Conservation (phyloP, 306 rosid genomes). For the Mucuna pruriens region DNA sequence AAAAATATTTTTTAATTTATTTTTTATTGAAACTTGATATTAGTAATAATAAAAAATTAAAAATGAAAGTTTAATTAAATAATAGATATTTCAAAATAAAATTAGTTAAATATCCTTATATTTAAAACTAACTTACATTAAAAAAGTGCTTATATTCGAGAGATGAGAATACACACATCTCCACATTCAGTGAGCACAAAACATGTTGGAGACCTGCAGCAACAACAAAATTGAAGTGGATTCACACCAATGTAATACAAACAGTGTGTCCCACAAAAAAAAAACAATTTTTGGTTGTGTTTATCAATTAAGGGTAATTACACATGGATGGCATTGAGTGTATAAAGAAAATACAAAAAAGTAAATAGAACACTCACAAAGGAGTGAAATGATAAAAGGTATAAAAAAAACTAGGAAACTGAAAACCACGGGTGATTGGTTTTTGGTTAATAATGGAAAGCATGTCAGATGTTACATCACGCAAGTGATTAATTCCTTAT, state of each 20-base stretch:
- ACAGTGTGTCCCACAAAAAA: background rate
- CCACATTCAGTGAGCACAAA: background rate
- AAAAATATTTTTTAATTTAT: too few relatives aligned
- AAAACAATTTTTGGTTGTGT: background rate
- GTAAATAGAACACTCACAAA: background rate
- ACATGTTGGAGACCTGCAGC: background rate
- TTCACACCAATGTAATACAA: background rate
- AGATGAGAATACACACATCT: background rate
- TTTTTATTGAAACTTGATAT: too few relatives aligned
- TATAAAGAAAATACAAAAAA: background rate
- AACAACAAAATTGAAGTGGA: too few relatives aligned
- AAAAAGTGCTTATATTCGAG: too few relatives aligned
- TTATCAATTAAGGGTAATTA: background rate
- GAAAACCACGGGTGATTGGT: constrained; percentile 5
- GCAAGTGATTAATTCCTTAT: background rate
- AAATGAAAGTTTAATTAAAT: too few relatives aligned
- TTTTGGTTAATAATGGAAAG: constrained; percentile 11
- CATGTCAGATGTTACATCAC: constrained; percentile 25
- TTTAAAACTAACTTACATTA: too few relatives aligned
- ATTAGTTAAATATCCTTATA: too few relatives aligned
- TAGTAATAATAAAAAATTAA: too few relatives aligned
- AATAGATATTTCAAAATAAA: too few relatives aligned
- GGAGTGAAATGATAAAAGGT: background rate
- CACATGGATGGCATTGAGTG: background rate
- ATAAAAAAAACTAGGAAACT: background rate